Base-by-base conservation (phyloP, 352 stramenopile genomes). In the Thalassiosira ordinaria region DNA sequence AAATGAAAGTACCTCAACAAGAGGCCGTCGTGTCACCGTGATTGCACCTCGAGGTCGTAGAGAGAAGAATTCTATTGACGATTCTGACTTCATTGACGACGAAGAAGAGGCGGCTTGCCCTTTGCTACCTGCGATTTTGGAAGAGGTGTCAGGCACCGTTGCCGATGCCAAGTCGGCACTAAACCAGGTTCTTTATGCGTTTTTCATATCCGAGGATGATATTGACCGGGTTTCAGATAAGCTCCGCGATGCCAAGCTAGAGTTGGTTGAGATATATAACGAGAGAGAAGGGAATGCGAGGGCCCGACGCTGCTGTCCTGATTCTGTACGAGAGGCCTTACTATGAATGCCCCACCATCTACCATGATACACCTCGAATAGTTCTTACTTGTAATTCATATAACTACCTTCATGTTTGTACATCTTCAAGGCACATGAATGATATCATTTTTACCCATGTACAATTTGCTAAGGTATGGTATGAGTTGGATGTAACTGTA, bases 141-240 rank as follows among this genome's bases (percentile, higher is more conserved):
- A 79, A 35, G 71, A 79, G 20, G 13, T 68, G 1, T 26, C 13
- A 11, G 41, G 52, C 20, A 69, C 61, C 1, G 68, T 57, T 31
- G 24, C 49, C 22, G 71, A 79, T 53, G 53, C 71, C 16, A 68
- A 35, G 24, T 27, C 37, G 14, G 61, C 71, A 46, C 44, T 73
- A 0, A 41, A 63, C 33, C 71, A 79, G 65, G 41, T 79, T 22
- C 27, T 79, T 39, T 55, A 73, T 72, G 71, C 53, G 31, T 79
- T 73, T 27, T 55, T 61, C 37, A 41, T 79, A 46, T 67, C 55
- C 22, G 33, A 46, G 26, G 70, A 79, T 39, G 61, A 79, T 39
- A 31, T 79, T 16, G 63, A 79, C 62, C 2, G 18, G n/a, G 69
- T 64, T 47, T 20, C 71, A 31, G 71, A 79, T 69, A 68, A 51